A percentile compares a stretch with the other conserved stretches of the same genome.
These are phyloP conservation scores for Zygotorulaspora mrakii DNA, from an alignment of 1,139 yeast genomes.

Conservation along the genomic window DNA sequence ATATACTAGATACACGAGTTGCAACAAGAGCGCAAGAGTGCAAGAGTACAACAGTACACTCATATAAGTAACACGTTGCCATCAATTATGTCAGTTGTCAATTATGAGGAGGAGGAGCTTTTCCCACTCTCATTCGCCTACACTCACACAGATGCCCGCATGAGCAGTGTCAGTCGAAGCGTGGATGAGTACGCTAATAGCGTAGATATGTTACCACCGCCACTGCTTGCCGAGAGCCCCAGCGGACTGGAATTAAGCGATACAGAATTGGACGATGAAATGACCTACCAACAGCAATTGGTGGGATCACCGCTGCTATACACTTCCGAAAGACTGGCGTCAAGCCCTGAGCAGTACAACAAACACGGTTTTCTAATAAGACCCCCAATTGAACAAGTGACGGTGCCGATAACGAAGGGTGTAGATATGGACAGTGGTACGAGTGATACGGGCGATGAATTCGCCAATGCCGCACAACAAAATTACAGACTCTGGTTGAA, in stretches of 20 bases:
- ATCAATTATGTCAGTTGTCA: conserved; percentile 2
- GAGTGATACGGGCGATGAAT: conserved; percentile 12
- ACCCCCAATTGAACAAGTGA: background rate
- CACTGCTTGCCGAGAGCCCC: conserved; percentile 13
- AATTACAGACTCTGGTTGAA: conserved; percentile 29
- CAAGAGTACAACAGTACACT: background rate
- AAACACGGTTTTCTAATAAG: conserved; percentile 1
- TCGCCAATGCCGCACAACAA: conserved; percentile 26
- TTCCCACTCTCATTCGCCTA: conserved; percentile 12
- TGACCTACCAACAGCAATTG: conserved; percentile 10
- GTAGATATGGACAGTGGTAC: background rate
- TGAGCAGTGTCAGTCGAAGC: background rate
- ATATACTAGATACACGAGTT: no score
- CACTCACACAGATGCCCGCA: background rate
- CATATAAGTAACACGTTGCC: no score
- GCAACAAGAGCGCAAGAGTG: background rate
- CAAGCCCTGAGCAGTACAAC: conserved; percentile 2
- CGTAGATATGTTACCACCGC: conserved; percentile 9
- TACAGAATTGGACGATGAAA: conserved; percentile 9
- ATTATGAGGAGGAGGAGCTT: conserved; percentile 9
- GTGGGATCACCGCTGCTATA: conserved; percentile 9
- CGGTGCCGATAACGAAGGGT: background rate
- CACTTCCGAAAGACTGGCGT: conserved; percentile 4
- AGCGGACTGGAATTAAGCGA: conserved; percentile 7
- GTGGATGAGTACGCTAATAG: background rate